Evolutionary conservation across 2,329 filamentous ascomycete species (phyloP).

Genomic region (Coniochaeta ligniaria): DNA sequence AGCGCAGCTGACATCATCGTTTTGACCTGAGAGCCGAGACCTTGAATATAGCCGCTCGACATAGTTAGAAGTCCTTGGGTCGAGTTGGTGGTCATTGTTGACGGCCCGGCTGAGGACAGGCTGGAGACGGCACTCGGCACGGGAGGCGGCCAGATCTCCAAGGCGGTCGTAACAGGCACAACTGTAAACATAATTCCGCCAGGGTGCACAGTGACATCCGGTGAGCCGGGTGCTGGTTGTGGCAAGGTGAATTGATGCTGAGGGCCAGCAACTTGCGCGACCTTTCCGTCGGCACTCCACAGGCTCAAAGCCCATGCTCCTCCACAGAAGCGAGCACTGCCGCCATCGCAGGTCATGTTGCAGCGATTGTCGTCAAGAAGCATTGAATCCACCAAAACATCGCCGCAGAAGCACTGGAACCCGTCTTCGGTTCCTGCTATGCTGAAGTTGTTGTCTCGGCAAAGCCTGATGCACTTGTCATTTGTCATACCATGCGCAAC

Average conservation of each 20-base stretch:
- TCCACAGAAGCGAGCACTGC: constrained; percentile 7
- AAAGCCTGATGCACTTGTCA: constrained; percentile 10
- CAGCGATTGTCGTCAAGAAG: constrained; percentile 12
- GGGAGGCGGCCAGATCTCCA: constrained; percentile 11
- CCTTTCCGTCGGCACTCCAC: constrained; percentile 12
- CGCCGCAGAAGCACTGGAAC: constrained; percentile 14
- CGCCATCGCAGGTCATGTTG: constrained; percentile 11
- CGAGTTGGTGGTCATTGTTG: not conserved
- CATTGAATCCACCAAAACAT: constrained; percentile 12
- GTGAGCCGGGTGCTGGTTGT: constrained; percentile 9
- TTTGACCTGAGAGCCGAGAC: not conserved
- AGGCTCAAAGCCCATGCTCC: constrained; percentile 13
- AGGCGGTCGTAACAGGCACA: constrained; percentile 10
- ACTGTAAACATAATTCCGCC: constrained; percentile 13
- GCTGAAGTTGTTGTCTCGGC: constrained; percentile 8
- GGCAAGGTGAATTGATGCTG: constrained; percentile 11
- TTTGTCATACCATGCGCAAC: constrained; percentile 11
- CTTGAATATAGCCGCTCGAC: not conserved
- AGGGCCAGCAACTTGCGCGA: constrained; percentile 8
- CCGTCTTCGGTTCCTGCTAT: constrained; percentile 12
- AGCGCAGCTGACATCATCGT: not conserved
- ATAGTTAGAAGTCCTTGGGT: not conserved
- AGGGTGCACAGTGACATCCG: constrained; percentile 7
- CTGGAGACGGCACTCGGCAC: not conserved
- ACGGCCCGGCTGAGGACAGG: not conserved